A percentile compares a stretch with the other conserved stretches of the same genome.
Evolutionary conservation across 2,329 filamentous ascomycete genomes (phyloP).

Genomic region (Metarhizium rileyi): DNA sequence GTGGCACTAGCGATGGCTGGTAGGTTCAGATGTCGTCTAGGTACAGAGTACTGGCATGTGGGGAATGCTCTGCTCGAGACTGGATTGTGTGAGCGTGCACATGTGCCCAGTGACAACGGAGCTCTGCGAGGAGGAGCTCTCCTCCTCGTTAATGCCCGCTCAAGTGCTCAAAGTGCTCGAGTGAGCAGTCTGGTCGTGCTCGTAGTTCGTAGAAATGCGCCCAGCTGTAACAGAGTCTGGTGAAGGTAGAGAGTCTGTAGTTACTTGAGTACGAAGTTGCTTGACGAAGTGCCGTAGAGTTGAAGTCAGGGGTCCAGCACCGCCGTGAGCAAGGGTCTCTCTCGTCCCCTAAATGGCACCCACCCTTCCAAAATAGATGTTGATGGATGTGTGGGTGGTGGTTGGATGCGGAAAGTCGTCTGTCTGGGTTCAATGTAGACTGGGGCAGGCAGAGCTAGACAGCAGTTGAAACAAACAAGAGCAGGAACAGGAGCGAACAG

Average conservation of each 20-base stretch:
- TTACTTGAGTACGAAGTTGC: too few species aligned
- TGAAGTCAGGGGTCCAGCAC: neutral
- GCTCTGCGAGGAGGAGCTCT: neutral
- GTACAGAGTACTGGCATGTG: neutral
- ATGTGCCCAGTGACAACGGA: neutral
- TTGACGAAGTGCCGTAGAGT: too few species aligned
- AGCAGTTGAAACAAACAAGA: neutral
- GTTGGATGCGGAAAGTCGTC: neutral
- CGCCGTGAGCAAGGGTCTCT: neutral
- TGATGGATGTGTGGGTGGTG: neutral
- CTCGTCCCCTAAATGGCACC: neutral
- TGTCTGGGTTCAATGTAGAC: neutral
- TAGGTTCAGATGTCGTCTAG: neutral
- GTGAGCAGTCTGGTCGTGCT: too few species aligned
- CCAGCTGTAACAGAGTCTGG: too few species aligned
- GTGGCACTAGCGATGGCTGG: neutral
- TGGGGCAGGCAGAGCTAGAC: neutral
- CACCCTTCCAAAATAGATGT: neutral
- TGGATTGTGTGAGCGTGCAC: too few species aligned
- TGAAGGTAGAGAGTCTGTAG: too few species aligned
- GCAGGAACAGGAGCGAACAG: neutral
- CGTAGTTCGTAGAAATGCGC: too few species aligned
- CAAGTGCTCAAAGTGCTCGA: too few species aligned
- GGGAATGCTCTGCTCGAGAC: neutral
- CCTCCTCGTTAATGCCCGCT: too few species aligned